These are phyloP conservation scores for Penicillium polonicum DNA, from an alignment of 2,329 filamentous ascomycete species.

Conservation along the genomic window DNA sequence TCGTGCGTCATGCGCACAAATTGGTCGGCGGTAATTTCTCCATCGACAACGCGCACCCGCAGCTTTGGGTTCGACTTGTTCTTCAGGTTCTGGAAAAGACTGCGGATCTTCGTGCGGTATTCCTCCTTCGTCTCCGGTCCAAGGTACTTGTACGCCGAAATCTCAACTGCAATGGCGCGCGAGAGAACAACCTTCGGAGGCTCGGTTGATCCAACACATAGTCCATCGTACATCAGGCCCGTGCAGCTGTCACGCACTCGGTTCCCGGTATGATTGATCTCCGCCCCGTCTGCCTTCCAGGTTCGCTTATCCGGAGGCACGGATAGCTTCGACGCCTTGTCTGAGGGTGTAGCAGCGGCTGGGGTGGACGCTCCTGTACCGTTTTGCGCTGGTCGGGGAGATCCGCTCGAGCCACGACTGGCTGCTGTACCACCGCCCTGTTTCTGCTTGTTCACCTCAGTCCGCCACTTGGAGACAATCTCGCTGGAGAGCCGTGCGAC, in stretches of 20 bases:
- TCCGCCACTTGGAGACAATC: constrained; percentile 70
- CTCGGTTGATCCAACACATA: constrained; percentile 66
- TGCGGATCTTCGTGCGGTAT: constrained; percentile 87
- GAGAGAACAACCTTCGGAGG: constrained; percentile 65
- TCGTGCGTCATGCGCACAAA: constrained; percentile 88
- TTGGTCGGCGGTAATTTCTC: constrained; percentile 66
- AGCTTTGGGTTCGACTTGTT: constrained; percentile 81
- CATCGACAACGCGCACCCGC: constrained; percentile 70
- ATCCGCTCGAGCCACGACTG: constrained; percentile 40
- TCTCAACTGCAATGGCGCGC: constrained; percentile 70
- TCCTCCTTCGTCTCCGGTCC: constrained; percentile 67
- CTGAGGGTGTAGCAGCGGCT: constrained; percentile 44
- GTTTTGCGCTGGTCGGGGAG: constrained; percentile 50
- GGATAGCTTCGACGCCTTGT: constrained; percentile 54
- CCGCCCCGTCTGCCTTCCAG: constrained; percentile 76
- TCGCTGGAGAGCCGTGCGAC: constrained; percentile 75
- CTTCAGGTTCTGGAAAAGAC: constrained; percentile 92
- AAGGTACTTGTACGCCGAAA: constrained; percentile 68
- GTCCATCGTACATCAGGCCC: constrained; percentile 88
- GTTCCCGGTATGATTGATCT: constrained; percentile 72
- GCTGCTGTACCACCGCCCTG: constrained; percentile 40
- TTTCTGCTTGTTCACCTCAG: constrained; percentile 51
- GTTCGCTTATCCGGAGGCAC: constrained; percentile 72
- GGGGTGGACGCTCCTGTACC: constrained; percentile 53
- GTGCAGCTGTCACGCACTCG: constrained; percentile 78